These are phyloP conservation scores for Daldinia sp. DNA, from an alignment of 2,329 filamentous ascomycete genomes.

Conservation along the genomic window DNA sequence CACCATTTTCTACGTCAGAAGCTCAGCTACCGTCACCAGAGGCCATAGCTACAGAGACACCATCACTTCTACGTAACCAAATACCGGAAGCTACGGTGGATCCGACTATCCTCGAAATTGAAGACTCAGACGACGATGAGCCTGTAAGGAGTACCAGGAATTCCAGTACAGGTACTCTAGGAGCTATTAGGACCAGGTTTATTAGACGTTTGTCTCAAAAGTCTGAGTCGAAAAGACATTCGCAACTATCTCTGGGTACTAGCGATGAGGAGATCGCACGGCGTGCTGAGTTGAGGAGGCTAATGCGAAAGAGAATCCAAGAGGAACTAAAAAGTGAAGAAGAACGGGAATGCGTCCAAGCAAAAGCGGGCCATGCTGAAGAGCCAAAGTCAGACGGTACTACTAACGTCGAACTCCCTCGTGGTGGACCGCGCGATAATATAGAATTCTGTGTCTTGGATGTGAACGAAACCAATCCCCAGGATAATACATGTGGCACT, in stretches of 20 bases:
- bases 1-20: slow-evolving; percentile 35
- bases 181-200: slow-evolving; percentile 60
- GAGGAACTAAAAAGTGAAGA: slow-evolving; percentile 66
- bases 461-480: slow-evolving; percentile 33
- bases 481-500: slow-evolving; percentile 14
- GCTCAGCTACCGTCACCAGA: slow-evolving; percentile 42
- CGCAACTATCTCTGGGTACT: slow-evolving; percentile 58
- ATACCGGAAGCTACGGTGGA: slow-evolving; percentile 49
- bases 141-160: slow-evolving; percentile 28
- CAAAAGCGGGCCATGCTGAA: slow-evolving; percentile 47
- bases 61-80: slow-evolving; percentile 42
- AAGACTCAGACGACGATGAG: slow-evolving; percentile 53
- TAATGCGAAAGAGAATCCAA: slow-evolving; percentile 69
- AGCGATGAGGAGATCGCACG: slow-evolving; percentile 67
- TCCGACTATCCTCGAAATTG: slow-evolving; percentile 55
- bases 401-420: slow-evolving; percentile 47
- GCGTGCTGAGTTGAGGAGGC: slow-evolving; percentile 66
- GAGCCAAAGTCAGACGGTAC: slow-evolving; percentile 48
- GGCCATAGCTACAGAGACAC: slow-evolving; percentile 36
- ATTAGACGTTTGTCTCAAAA: slow-evolving; percentile 62
- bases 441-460: slow-evolving; percentile 59
- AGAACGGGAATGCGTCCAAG: slow-evolving; percentile 52
- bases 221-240: slow-evolving; percentile 55
- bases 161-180: slow-evolving; percentile 57
- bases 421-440: slow-evolving; percentile 61